Conservation (phyloP, 1,284 basidiomycete genomes). For the Butyriboletus appendiculatus region DNA sequence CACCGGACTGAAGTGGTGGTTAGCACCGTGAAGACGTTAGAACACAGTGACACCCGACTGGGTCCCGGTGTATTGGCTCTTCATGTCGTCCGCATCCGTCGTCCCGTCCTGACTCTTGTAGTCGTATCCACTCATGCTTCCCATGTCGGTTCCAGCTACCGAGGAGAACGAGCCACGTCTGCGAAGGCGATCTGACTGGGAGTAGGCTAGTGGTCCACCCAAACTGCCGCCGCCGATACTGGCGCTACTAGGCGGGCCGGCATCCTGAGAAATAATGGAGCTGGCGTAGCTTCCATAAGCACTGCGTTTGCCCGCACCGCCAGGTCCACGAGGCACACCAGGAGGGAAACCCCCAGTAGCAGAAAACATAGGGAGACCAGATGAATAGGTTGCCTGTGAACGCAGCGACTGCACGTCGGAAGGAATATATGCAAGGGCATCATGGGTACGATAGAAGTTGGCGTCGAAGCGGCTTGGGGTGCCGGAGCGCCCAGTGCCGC, state of each 20-base stretch:
- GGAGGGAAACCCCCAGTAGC: constrained; percentile 69
- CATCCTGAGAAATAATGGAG: constrained; percentile 90
- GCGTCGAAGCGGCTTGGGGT: constrained; percentile 92
- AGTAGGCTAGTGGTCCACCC: constrained; percentile 63
- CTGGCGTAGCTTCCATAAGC: constrained; percentile 85
- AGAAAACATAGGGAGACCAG: constrained; percentile 84
- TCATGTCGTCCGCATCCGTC: constrained; percentile 77
- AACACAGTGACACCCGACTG: constrained; percentile 84
- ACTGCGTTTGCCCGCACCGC: constrained; percentile 61
- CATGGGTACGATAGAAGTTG: constrained; percentile 94
- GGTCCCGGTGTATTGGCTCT: constrained; percentile 80
- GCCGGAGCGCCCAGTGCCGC: constrained; percentile 56
- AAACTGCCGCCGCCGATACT: constrained; percentile 49
- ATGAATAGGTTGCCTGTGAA: constrained; percentile 92
- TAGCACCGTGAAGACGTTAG: constrained; percentile 36
- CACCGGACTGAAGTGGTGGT: constrained; percentile 7
- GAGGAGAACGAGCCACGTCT: constrained; percentile 74
- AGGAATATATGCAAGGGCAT: constrained; percentile 92
- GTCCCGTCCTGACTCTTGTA: constrained; percentile 86
- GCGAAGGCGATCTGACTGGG: constrained; percentile 74
- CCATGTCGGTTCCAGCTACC: constrained; percentile 72
- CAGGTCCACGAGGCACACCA: constrained; percentile 56
- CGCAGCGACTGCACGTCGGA: constrained; percentile 93
- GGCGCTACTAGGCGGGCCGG: constrained; percentile 55
- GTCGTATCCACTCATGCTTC: constrained; percentile 75